These are phyloP conservation scores for Bondarzewia mesenterica DNA, from an alignment of 1,284 basidiomycete species.

Conservation along the genomic window DNA sequence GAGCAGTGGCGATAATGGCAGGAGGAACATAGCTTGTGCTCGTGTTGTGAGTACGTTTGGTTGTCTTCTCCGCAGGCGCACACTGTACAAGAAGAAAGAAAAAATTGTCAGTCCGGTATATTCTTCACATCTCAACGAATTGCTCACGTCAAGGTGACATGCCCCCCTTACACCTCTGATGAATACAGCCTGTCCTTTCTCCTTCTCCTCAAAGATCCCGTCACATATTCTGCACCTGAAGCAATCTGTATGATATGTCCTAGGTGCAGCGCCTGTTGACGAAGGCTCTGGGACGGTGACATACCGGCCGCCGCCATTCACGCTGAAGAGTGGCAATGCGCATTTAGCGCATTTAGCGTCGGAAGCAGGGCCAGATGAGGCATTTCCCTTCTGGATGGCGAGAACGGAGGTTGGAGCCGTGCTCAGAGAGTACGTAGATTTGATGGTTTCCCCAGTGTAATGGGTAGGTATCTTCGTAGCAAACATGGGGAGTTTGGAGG, in stretches of 20 bases:
- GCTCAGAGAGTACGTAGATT: conserved; percentile 2
- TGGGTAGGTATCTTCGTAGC: conserved; percentile 1
- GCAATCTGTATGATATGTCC: conserved; percentile 63
- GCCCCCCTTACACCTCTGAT: conserved; percentile 56
- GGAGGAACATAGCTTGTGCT: conserved; percentile 18
- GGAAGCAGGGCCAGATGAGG: conserved; percentile 15
- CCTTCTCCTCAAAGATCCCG: conserved; percentile 51
- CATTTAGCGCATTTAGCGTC: conserved; percentile 46
- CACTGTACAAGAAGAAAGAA: conserved; percentile 38
- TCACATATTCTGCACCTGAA: conserved; percentile 65
- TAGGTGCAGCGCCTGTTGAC: conserved; percentile 32
- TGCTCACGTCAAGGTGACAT: conserved; percentile 61
- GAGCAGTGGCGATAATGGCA: conserved; percentile 11
- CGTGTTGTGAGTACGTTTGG: conserved; percentile 22
- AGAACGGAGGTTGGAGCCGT: conserved; percentile 11
- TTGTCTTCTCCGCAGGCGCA: conserved; percentile 45
- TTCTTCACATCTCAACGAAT: not conserved
- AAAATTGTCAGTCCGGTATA: conserved; percentile 1
- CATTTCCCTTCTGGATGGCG: conserved; percentile 17
- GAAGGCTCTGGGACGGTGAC: conserved; percentile 55
- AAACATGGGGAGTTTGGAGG: not conserved
- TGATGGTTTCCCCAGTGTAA: conserved; percentile 5
- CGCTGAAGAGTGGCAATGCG: conserved; percentile 44
- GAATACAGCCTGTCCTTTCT: conserved; percentile 56
- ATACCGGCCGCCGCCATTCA: conserved; percentile 47